A percentile compares a stretch with the other conserved stretches of the same genome.
phyloP scores from a whole-genome alignment of 495 filamentous ascomycete species.

The Paragyromitra xinjiangensis region DNA sequence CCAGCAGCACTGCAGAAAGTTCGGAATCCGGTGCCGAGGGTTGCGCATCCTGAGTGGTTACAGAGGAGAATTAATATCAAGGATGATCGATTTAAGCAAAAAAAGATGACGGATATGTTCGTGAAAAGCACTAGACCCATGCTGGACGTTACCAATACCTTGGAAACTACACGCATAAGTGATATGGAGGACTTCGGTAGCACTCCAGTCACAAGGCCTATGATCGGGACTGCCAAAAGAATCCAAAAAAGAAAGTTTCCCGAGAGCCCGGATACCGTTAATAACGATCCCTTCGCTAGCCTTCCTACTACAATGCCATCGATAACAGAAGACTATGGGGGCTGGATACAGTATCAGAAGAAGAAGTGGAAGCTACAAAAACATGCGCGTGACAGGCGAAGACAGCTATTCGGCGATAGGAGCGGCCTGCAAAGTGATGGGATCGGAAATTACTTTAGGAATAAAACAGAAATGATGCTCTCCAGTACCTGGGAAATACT shows the following conservation, averaged over 20 bases:
- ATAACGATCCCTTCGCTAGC: slow-evolving; percentile 79
- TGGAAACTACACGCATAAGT: slow-evolving; percentile 59
- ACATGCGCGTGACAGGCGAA: slow-evolving; percentile 83
- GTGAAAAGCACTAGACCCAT: slow-evolving; percentile 64
- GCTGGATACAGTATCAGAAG: slow-evolving; percentile 94
- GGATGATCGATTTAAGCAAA: slow-evolving; percentile 97
- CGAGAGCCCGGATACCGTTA: slow-evolving; percentile 69
- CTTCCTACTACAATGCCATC: slow-evolving; percentile 87
- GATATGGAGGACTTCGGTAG: slow-evolving; percentile 90
- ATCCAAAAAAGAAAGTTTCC: slow-evolving; percentile 86
- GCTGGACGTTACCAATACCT: neutral
- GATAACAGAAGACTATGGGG: slow-evolving; percentile 85
- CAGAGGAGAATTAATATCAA: slow-evolving; percentile 91
- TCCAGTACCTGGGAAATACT: slow-evolving; percentile 93
- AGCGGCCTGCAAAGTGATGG: slow-evolving; percentile 72
- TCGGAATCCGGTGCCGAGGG: slow-evolving; percentile 89
- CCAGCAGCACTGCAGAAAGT: slow-evolving; percentile 95
- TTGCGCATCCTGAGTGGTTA: slow-evolving; percentile 95
- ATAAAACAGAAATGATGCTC: slow-evolving; percentile 87
- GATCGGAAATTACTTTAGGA: slow-evolving; percentile 86
- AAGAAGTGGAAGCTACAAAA: slow-evolving; percentile 99
- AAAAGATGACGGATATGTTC: slow-evolving; percentile 97
- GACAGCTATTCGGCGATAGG: slow-evolving; percentile 93
- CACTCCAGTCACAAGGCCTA: slow-evolving; percentile 67
- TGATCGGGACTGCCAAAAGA: slow-evolving; percentile 68